Percentiles rank a stretch among this genome's conserved stretches.
Evolutionary conservation across 2,329 filamentous ascomycete genomes (phyloP).

Genomic region (Botrytis hyacinthi): DNA sequence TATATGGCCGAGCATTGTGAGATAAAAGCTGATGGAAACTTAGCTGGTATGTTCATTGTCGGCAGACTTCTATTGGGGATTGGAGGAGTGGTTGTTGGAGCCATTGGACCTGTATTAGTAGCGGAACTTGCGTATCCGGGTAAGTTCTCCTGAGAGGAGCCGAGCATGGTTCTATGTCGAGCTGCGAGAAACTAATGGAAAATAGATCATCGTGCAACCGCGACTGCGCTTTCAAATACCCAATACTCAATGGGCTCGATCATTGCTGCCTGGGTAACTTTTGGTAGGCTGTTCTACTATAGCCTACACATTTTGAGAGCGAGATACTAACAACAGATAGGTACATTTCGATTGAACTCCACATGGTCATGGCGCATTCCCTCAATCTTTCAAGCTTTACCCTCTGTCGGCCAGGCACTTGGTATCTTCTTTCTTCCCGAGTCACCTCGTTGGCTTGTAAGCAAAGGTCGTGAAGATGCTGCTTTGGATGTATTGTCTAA

Average conservation of each 20-base stretch:
- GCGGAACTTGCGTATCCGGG: constrained; percentile 21
- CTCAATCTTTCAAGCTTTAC: constrained; percentile 25
- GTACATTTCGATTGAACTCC: constrained; percentile 20
- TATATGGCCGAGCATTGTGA: too few relatives aligned
- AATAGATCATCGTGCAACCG: constrained; percentile 36
- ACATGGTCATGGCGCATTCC: constrained; percentile 30
- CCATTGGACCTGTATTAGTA: constrained; percentile 24
- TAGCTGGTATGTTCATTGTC: constrained; percentile 20
- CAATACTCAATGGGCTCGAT: constrained; percentile 41
- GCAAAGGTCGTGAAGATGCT: constrained; percentile 51
- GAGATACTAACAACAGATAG: neutral
- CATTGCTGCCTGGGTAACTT: constrained; percentile 45
- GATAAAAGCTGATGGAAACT: neutral
- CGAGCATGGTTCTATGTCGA: neutral
- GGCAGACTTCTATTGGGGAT: constrained; percentile 16
- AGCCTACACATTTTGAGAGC: neutral
- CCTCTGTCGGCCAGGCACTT: constrained; percentile 35
- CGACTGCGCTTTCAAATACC: constrained; percentile 40
- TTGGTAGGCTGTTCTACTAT: constrained; percentile 19
- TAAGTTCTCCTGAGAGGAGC: neutral
- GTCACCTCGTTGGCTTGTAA: constrained; percentile 58
- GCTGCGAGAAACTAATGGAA: neutral
- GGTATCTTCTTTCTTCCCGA: constrained; percentile 55
- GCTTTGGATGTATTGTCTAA: constrained; percentile 51
- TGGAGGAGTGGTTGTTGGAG: constrained; percentile 24